A percentile compares a stretch with the other conserved stretches of the same genome.
phyloP scores from a whole-genome alignment of 1,284 basidiomycete genomes.

The Ganoderma sinense region DNA sequence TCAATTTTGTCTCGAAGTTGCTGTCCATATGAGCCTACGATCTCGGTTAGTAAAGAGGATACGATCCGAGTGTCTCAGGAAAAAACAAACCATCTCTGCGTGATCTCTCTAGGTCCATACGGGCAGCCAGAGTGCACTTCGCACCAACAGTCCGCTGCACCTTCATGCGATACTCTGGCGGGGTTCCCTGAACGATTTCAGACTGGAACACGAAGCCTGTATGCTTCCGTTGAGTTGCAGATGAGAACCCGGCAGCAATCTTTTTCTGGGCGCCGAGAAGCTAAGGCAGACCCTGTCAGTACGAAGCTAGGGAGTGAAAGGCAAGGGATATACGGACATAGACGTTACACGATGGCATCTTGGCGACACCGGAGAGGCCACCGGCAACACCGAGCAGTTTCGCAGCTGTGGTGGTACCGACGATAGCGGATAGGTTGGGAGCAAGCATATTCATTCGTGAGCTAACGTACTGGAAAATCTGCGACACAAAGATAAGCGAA shows the following conservation, averaged over 20 bases:
- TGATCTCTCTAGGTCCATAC: constrained; percentile 90
- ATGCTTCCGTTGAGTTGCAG: constrained; percentile 85
- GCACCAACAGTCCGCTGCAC: constrained; percentile 94
- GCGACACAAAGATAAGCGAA: constrained; percentile 5
- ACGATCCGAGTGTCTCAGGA: neutral
- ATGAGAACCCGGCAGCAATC: constrained; percentile 87
- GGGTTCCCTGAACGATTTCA: constrained; percentile 85
- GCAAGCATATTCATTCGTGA: constrained; percentile 98
- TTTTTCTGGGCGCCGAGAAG: constrained; percentile 95
- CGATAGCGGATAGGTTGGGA: constrained; percentile 97
- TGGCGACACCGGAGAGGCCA: constrained; percentile 88
- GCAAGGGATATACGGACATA: constrained; percentile 63
- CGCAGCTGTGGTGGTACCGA: constrained; percentile 97
- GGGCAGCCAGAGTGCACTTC: constrained; percentile 89
- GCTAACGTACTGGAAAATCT: constrained; percentile 99
- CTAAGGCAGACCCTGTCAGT: constrained; percentile 47
- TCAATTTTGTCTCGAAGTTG: constrained; percentile 87
- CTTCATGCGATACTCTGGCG: constrained; percentile 92
- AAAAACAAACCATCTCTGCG: constrained; percentile 72
- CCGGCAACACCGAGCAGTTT: constrained; percentile 98
- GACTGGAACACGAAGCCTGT: constrained; percentile 98
- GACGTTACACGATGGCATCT: constrained; percentile 96
- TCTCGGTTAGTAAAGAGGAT: constrained; percentile 13
- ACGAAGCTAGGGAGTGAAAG: neutral
- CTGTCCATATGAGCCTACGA: constrained; percentile 79